Evolutionary conservation across 2,329 filamentous ascomycete genomes (phyloP).

Genomic region (Bisporella sp.): DNA sequence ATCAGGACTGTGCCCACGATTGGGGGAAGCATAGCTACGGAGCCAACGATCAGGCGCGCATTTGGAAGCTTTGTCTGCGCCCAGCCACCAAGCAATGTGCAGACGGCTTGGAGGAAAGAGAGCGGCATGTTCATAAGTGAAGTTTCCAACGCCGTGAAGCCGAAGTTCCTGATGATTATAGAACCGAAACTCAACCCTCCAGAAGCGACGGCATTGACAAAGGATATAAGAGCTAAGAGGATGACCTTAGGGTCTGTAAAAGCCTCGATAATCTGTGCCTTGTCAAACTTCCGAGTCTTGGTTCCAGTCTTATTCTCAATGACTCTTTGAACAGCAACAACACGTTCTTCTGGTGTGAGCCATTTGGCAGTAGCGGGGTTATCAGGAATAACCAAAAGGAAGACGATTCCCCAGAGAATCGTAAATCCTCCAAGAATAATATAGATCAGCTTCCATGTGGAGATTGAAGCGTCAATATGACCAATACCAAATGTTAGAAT

Average conservation of each 20-base stretch:
- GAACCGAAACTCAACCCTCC: slow-evolving; percentile 26
- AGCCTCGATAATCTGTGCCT: slow-evolving; percentile 16
- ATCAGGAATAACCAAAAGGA: slow-evolving; percentile 41
- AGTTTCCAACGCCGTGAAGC: slow-evolving; percentile 28
- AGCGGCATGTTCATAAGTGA: slow-evolving; percentile 48
- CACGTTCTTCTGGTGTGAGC: slow-evolving; percentile 33
- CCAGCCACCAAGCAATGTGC: not conserved
- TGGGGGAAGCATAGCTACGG: not conserved
- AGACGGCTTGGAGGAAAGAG: too few relatives aligned
- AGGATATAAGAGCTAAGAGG: slow-evolving; percentile 12
- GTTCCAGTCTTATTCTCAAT: slow-evolving; percentile 20
- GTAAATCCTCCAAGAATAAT: slow-evolving; percentile 21
- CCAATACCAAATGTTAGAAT: slow-evolving; percentile 32
- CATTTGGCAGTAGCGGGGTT: slow-evolving; percentile 39
- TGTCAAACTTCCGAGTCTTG: slow-evolving; percentile 13
- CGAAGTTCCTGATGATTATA: slow-evolving; percentile 32
- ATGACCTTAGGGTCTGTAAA: slow-evolving; percentile 33
- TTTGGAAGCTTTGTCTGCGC: not conserved
- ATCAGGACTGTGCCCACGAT: not conserved
- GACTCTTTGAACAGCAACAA: slow-evolving; percentile 25
- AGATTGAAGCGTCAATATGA: slow-evolving; percentile 34
- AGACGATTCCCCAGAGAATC: slow-evolving; percentile 28
- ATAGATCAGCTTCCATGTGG: slow-evolving; percentile 19
- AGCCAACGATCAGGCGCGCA: not conserved
- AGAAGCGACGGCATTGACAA: slow-evolving; percentile 15